Base-by-base conservation (phyloP, 2,329 filamentous ascomycete species). In the Colletotrichum horii region DNA sequence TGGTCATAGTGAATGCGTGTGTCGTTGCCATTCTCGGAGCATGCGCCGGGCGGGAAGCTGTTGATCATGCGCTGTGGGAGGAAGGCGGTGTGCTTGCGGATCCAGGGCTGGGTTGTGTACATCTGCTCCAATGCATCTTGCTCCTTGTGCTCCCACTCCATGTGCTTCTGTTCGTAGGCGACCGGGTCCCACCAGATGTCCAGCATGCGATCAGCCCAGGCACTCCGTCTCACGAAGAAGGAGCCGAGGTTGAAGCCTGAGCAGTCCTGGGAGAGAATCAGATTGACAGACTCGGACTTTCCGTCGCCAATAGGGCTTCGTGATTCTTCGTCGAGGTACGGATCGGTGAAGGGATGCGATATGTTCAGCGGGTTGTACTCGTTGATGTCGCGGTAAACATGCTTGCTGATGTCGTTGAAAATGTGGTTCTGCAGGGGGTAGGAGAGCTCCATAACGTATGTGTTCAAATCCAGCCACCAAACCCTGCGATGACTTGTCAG, bases 181-280 rank as follows among this genome's bases (percentile, higher is more conserved):
- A 98, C 96, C 0, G 97, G 97, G 81, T 99, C 97, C 97, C 97
- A 99, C 97, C 97, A 99, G 68, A 98, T 91, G 82, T 99, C 97
- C 43, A 99, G 91, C 22, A 99, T 87, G 6, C 95, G 93, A 81
- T 98, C 96, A 0, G 96, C 95, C 95, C 96, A 99, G 30, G 92
- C 88, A 80, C 95, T 95, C 76, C 97, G 93, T 66, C 93, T 92
- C 60, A 98, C 87, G 84, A 99, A 97, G 88, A 99, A 99, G 19
- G 96, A 98, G 22, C 97, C 97, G 15, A 99, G 90, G 83, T 98
- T 99, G 89, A 99, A 98, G 34, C 97, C 97, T 2, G 93, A 92
- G 84, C 97, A 99, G 85, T 99, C 97, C 84, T 99, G 97, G 2
- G 96, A 93, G 5, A 99, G 88, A 60, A 99, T 88, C 74, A 99